Conservation (phyloP, 257 asterid species). For the Petunia axillaris region DNA sequence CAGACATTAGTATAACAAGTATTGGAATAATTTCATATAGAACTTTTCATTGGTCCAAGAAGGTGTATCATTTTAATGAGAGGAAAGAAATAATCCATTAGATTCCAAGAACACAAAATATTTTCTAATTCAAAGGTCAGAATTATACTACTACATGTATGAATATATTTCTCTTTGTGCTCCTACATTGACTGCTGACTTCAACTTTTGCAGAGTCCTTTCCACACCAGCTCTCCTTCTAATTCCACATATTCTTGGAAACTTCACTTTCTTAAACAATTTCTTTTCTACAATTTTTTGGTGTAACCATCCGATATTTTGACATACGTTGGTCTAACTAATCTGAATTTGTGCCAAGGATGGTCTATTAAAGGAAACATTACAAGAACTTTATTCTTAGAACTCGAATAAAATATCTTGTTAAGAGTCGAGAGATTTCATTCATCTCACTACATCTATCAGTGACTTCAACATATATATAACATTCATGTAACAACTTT, state of each 20-base stretch:
- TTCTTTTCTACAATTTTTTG: neutral
- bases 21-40: neutral
- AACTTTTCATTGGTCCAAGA: neutral
- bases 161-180: neutral
- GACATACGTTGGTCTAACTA: too few species aligned
- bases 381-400: too few species aligned
- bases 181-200: too few species aligned
- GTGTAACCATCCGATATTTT: too few species aligned
- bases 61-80: neutral
- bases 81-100: neutral
- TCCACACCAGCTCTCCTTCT: neutral
- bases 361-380: too few species aligned
- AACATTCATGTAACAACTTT: neutral
- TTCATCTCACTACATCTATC: too few species aligned
- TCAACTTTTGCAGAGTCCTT: neutral
- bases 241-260: neutral
- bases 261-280: neutral
- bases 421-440: too few species aligned
- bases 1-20: neutral
- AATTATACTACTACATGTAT: constrained; percentile 11
- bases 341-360: too few species aligned
- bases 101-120: neutral
- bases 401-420: too few species aligned
- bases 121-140: constrained; percentile 7
- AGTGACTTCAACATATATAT: neutral